phyloP scores from a whole-genome alignment of 78 protist species.

The Guillardia theta region DNA sequence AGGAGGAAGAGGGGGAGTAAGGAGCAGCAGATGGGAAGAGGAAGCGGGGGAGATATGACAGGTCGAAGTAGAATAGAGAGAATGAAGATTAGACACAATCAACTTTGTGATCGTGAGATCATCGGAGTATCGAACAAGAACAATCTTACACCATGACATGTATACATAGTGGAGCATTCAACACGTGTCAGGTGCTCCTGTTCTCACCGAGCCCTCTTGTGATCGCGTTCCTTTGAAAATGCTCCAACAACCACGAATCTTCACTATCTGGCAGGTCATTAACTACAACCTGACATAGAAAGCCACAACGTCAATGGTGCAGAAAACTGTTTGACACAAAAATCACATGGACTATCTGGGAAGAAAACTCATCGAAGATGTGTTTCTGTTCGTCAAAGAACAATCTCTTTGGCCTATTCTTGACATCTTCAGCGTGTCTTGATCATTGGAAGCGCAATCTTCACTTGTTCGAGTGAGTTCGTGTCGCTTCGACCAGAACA shows the following conservation, averaged over 20 bases:
- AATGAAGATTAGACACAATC: neutral
- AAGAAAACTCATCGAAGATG: too few species aligned
- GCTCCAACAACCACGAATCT: neutral
- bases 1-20: neutral
- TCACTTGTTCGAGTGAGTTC: neutral
- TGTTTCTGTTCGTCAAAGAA: too few species aligned
- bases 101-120: neutral
- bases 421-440: too few species aligned
- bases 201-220: too few species aligned
- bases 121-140: neutral
- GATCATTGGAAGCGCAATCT: too few species aligned
- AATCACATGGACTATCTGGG: neutral
- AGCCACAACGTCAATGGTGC: neutral
- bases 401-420: too few species aligned
- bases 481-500: neutral
- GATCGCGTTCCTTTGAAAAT: neutral
- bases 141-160: too few species aligned
- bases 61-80: neutral
- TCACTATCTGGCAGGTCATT: neutral
- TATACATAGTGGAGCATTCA: too few species aligned
- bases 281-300: neutral
- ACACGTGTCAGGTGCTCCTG: too few species aligned
- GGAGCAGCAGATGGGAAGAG: neutral
- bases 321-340: neutral
- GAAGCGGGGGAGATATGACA: neutral